Base-by-base conservation (phyloP, 768 basidiomycete species). In the Suillus subaureus region DNA sequence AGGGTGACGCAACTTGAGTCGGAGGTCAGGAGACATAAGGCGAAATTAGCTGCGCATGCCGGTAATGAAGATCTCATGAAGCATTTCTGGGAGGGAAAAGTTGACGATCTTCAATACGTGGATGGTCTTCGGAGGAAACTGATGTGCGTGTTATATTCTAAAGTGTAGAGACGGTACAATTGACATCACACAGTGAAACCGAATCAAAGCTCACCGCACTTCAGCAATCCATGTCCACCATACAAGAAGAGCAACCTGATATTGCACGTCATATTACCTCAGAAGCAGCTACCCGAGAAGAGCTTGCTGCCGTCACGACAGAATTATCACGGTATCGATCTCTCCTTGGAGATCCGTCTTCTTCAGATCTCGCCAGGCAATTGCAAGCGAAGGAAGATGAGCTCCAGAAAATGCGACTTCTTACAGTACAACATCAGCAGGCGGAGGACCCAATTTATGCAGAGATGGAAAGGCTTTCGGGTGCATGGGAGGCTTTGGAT, bases 401-500 rank as follows among this genome's bases (percentile, higher is more conserved):
- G 71, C 72, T 93, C 15, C 80, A 83, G 64, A 82, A 78, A 62
- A 73, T 96, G 52, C 84, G 86, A 43, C 74, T 96, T 40, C 80
- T 89, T 66, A 83, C 88, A 31, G 82, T 80, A 43, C 89, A 94
- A 70, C 86, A 87, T 51, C 61, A 72, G 6, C 73, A 95, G 88
- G 84, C 89, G 4, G 90, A 94, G 71, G 81, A 87, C 16, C 85
- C 91, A 23, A 78, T 97, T 23, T 97, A 92, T 69, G 81, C 86
- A 23, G 96, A 98, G 77, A 78, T 98, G 7, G 95, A 97, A 66
- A 88, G 89, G 67, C 72, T 99, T 18, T 94, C 95, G 18, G 84
- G 88, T 40, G 88, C 94, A 0, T 98, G 95, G 93, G 94, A 97
- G 72, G 79, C 83, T 28, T 81, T 95, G 28, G 93, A 96, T 68